Base-by-base conservation (phyloP, 345 rosid species). In the Dipteronia sinensis region DNA sequence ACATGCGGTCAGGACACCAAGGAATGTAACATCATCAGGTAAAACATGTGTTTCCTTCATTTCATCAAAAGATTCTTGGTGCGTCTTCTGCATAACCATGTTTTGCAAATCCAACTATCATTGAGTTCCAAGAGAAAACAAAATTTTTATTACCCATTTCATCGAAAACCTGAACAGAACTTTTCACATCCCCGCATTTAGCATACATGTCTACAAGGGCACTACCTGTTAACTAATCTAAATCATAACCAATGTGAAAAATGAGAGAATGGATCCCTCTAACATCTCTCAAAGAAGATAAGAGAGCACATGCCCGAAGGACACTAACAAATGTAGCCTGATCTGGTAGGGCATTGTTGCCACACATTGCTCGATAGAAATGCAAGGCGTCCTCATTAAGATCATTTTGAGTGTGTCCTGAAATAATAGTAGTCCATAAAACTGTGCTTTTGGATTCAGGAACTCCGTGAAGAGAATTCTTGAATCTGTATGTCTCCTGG, bases 121-220 rank as follows among this genome's bases (percentile, higher is more conserved):
- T 87, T 15, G 97, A 93, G 81, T 95, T 95, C 99, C 99, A 95
- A 49, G 93, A 87, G 71, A 90, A 87, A 68, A 89, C 91, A 69
- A 74, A 84, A 72, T 83, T 78, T 87, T 74, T 91, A 61, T 72
- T 55, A 65, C 46, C 82, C 88, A 95, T 90, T 78, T 93, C 94
- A 40, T 80, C 29, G 63, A 93, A 95, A 82, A 88, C 87, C 78
- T 85, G 92, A 38, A 78, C 77, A 64, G 97, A 90, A 77, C 92
- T 87, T 81, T 77, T 80, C 77, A 92, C 85, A 71, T 91, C 94
- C 76, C 99, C 98, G 47, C 99, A 95, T 88, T 95, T 95, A 77
- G 99, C 94, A 85, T 95, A 93, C 99, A 95, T 95, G 87, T 93
- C 99, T 62, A 95, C 79, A 63, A 95, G 88, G 74, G 99, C 84